phyloP scores from a whole-genome alignment of 768 basidiomycete genomes.

The Suillus occidentalis region DNA sequence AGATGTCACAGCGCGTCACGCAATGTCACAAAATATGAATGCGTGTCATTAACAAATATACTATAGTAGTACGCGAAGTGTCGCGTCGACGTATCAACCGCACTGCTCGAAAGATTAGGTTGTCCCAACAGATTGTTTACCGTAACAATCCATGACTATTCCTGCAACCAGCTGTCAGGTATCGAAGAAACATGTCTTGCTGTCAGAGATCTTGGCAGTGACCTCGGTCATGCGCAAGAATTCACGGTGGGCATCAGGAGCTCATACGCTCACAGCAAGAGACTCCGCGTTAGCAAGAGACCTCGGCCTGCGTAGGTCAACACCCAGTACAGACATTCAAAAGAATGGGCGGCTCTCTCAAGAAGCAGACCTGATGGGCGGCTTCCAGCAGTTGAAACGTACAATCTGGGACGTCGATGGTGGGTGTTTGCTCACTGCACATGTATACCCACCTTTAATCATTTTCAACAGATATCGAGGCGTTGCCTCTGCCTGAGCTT shows the following conservation, averaged over 20 bases:
- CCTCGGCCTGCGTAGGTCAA: conserved; percentile 69
- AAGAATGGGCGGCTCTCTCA: conserved; percentile 51
- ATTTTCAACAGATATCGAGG: conserved; percentile 51
- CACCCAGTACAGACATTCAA: conserved; percentile 42
- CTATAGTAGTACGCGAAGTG: background rate
- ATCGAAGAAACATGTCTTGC: conserved; percentile 75
- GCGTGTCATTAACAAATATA: background rate
- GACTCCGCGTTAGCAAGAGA: conserved; percentile 73
- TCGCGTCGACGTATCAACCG: background rate
- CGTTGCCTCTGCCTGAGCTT: conserved; percentile 58
- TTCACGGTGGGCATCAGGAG: conserved; percentile 88
- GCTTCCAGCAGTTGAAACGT: conserved; percentile 85
- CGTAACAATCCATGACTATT: background rate
- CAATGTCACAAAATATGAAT: background rate
- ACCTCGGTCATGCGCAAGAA: conserved; percentile 97
- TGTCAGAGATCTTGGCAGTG: conserved; percentile 88
- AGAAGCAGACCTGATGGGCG: conserved; percentile 86
- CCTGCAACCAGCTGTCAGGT: conserved; percentile 24
- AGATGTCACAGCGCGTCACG: background rate
- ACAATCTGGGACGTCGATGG: conserved; percentile 68
- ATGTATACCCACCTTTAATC: background rate
- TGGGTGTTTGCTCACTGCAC: conserved; percentile 30
- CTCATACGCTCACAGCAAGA: conserved; percentile 57
- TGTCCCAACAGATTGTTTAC: background rate
- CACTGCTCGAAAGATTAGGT: background rate